phyloP scores from a whole-genome alignment of 2,329 filamentous ascomycete genomes.

The Cryphonectria nitschkei region DNA sequence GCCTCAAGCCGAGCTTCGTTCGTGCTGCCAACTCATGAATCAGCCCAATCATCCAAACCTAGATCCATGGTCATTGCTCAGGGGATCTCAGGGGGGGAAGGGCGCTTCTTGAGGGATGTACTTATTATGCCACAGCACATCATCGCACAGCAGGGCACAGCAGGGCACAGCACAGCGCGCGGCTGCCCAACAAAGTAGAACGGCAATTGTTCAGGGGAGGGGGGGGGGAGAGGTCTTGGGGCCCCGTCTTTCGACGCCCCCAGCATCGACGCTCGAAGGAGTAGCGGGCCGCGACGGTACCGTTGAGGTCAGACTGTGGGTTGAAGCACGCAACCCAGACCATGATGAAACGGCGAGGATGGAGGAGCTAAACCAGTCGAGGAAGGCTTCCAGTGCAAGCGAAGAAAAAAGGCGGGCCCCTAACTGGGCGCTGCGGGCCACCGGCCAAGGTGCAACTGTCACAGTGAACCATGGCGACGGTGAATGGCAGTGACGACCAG shows the following conservation, averaged over 20 bases:
- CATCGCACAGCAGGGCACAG: background rate
- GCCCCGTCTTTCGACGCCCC: background rate
- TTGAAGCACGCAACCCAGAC: slow-evolving; percentile 12
- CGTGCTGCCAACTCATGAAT: background rate
- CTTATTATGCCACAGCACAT: background rate
- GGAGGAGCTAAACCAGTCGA: slow-evolving; percentile 11
- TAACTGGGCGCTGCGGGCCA: background rate
- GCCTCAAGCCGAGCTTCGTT: background rate
- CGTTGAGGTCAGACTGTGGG: background rate
- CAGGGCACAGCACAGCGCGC: background rate
- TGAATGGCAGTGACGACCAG: background rate
- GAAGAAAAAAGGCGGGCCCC: slow-evolving; percentile 7
- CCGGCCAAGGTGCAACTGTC: background rate
- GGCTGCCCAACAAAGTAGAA: slow-evolving; percentile 1
- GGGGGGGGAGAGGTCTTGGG: background rate
- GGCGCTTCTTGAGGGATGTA: background rate
- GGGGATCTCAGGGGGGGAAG: slow-evolving; percentile 4
- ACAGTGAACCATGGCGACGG: background rate
- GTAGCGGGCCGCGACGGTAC: background rate
- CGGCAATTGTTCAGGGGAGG: background rate
- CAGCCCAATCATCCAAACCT: background rate
- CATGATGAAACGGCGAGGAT: slow-evolving; percentile 20
- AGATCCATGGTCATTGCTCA: background rate
- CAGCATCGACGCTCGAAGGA: background rate
- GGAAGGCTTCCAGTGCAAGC: slow-evolving; percentile 22